A percentile compares a stretch with the other conserved stretches of the same genome.
These are phyloP conservation scores for Colletotrichum lupini DNA, from an alignment of 2,329 filamentous ascomycete species.

Conservation along the genomic window DNA sequence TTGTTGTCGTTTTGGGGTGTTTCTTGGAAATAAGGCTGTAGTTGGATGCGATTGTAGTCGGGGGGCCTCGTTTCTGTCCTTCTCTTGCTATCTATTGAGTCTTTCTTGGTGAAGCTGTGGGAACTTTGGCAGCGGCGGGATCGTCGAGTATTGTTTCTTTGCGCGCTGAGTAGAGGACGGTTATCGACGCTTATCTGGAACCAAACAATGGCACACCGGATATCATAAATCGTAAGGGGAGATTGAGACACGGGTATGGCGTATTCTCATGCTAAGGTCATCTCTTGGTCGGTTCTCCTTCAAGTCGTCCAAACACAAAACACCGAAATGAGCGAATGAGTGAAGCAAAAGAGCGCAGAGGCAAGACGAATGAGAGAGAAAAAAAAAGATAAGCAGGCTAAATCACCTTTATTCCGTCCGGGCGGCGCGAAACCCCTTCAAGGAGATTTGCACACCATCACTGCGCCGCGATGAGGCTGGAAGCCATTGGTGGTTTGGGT, in stretches of 20 bases:
- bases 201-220: background rate
- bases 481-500: background rate
- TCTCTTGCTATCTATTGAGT: background rate
- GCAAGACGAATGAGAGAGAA: no score
- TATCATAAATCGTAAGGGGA: background rate
- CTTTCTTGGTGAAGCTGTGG: background rate
- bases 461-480: conserved; percentile 26
- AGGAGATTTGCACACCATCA: conserved; percentile 18
- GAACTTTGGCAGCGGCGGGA: background rate
- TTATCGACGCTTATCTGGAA: background rate
- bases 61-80: background rate
- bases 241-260: background rate
- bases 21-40: background rate
- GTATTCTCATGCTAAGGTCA: conserved; percentile 1
- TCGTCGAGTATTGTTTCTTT: background rate
- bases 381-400: background rate
- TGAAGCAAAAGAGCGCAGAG: background rate
- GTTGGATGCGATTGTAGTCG: background rate
- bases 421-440: conserved; percentile 7
- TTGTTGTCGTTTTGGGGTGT: background rate
- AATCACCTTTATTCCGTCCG: background rate
- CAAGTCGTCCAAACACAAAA: background rate
- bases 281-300: background rate
- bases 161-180: background rate
- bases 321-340: background rate